Conservation (phyloP, 148 eudicot genomes). For the Rhododendron griersonianum region DNA sequence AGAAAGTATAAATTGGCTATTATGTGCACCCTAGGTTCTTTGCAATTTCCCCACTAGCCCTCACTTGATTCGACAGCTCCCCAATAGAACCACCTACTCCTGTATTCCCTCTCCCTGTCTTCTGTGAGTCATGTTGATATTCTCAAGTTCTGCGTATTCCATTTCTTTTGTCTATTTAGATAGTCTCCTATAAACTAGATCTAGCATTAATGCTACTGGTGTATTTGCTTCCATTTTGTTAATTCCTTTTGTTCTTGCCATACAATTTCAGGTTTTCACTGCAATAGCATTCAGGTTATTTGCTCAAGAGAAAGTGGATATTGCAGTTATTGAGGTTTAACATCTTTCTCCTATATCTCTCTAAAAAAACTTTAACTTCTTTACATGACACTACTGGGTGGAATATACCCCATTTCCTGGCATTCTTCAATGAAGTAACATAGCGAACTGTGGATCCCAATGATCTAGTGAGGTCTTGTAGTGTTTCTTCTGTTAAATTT, state of each 20-base stretch:
- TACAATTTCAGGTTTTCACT: conserved; percentile 64
- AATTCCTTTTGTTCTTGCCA: background rate
- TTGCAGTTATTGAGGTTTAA: conserved; percentile 1
- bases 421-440: background rate
- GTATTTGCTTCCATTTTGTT: background rate
- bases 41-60: background rate
- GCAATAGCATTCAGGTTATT: conserved; percentile 81
- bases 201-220: background rate
- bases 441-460: background rate
- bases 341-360: background rate
- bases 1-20: background rate
- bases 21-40: background rate
- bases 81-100: background rate
- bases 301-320: conserved; percentile 36
- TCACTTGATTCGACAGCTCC: background rate
- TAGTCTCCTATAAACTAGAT: background rate
- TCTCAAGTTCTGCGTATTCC: background rate
- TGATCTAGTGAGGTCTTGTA: background rate
- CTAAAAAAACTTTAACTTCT: background rate
- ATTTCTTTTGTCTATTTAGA: background rate
- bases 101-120: background rate
- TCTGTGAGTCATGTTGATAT: background rate
- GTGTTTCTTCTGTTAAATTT: background rate
- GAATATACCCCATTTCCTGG: background rate
- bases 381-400: background rate